These are phyloP conservation scores for Sordariomycetes sp. DNA, from an alignment of 2,329 filamentous ascomycete genomes.

Conservation along the genomic window DNA sequence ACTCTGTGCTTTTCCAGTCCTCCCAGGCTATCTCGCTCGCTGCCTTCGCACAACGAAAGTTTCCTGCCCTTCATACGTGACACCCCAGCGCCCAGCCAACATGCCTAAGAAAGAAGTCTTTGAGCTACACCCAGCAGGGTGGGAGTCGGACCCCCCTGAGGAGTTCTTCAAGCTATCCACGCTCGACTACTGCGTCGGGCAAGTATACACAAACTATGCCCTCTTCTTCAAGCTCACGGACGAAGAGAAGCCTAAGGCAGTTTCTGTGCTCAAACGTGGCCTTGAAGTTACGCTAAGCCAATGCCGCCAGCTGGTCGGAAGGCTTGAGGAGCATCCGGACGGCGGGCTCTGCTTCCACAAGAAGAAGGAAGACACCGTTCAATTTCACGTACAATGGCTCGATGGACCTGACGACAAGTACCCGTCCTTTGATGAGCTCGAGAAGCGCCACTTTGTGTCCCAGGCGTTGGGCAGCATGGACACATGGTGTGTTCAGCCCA, in stretches of 20 bases:
- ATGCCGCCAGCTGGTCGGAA: slow-evolving; percentile 25
- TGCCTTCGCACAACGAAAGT: neutral
- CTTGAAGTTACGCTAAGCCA: slow-evolving; percentile 27
- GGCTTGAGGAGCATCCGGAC: slow-evolving; percentile 25
- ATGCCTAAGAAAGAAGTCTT: slow-evolving; percentile 18
- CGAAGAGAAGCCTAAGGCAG: slow-evolving; percentile 13
- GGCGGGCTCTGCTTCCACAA: slow-evolving; percentile 26
- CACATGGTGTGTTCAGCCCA: slow-evolving; percentile 22
- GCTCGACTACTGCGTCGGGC: slow-evolving; percentile 22
- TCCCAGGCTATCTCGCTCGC: neutral
- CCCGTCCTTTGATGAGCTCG: slow-evolving; percentile 27
- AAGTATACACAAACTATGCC: slow-evolving; percentile 26
- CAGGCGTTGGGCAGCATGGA: slow-evolving; percentile 20
- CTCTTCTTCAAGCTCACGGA: slow-evolving; percentile 28
- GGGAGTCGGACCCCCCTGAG: slow-evolving; percentile 25
- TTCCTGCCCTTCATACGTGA: neutral
- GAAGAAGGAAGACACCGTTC: slow-evolving; percentile 20
- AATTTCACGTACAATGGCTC: slow-evolving; percentile 25
- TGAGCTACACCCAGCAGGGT: slow-evolving; percentile 21
- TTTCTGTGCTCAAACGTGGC: slow-evolving; percentile 19
- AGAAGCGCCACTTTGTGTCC: slow-evolving; percentile 21
- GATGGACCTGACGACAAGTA: slow-evolving; percentile 21
- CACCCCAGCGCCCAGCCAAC: neutral
- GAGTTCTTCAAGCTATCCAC: slow-evolving; percentile 25
- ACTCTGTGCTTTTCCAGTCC: neutral